These are phyloP conservation scores for Solanum neorickii DNA, from an alignment of 257 asterid species.

Conservation along the genomic window DNA sequence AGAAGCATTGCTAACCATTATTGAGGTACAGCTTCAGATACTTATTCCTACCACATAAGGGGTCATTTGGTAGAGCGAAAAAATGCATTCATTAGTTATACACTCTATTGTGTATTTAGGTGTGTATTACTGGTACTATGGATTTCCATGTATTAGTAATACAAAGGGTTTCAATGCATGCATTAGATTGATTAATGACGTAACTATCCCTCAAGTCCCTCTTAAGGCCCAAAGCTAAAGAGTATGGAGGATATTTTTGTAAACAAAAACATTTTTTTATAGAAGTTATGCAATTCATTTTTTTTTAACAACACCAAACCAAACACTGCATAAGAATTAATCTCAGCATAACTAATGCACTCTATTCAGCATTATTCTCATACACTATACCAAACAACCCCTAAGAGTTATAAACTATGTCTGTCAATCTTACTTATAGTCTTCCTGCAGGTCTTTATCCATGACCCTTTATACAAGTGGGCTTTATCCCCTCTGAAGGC, in stretches of 20 bases:
- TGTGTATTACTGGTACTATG: background rate
- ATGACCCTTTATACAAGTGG: constrained; percentile 95
- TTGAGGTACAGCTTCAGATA: constrained; percentile 48
- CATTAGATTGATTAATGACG: background rate
- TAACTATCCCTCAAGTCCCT: background rate
- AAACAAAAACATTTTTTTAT: background rate
- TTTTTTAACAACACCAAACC: background rate
- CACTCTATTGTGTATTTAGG: background rate
- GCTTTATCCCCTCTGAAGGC: constrained; percentile 97
- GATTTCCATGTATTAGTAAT: background rate
- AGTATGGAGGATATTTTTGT: background rate
- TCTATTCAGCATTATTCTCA: background rate
- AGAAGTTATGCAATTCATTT: background rate
- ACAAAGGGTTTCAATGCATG: background rate
- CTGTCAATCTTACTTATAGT: background rate
- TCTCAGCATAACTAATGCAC: background rate
- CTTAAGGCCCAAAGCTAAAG: background rate
- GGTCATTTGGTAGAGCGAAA: background rate
- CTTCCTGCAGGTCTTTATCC: constrained; percentile 80
- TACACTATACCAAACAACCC: background rate
- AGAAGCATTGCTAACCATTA: constrained; percentile 88
- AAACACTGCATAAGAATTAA: background rate
- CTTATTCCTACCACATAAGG: background rate
- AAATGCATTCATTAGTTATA: background rate
- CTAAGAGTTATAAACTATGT: background rate